Base-by-base conservation (phyloP, 2,329 filamentous ascomycete species). In the Periconia sp. region DNA sequence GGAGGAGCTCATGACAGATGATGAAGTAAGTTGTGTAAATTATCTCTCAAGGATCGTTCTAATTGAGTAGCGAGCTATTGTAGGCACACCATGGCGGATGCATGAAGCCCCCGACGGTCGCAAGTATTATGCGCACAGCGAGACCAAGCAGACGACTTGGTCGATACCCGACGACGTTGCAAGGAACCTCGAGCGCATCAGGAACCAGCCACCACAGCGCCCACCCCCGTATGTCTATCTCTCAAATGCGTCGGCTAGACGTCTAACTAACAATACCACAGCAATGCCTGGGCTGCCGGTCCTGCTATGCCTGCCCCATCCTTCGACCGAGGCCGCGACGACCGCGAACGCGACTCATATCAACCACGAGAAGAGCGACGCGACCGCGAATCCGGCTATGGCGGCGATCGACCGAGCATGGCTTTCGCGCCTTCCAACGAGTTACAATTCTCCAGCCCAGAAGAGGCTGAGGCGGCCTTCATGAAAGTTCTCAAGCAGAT, bases 381-480 rank as follows among this genome's bases (percentile, higher is more conserved):
- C 24, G 78, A 80, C 19, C 72, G 77, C 43, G 77, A 77, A 38
- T 65, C 69, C 43, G 73, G 74, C 17, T 78, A 75, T 52, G 71
- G 72, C 26, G 59, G 50, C 17, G 63, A 68, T 21, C 48, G 63
- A 11, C 52, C 55, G 52, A 50, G 58, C 12, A 50, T 63, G 32
- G 73, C 50, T 62, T 69, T 56, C 49, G 67, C 43, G 49, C 81
- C 75, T 13, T 70, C 75, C 51, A 65, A 82, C 59, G 89, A 92
- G 44, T 56, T 64, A 2, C 62, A 66, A 34, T 71, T 68, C 41
- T 47, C 64, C 5, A 65, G 83, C 1, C 78, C 84, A 31, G 91
- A 96, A 70, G 92, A 97, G 69, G 92, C 92, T 10, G 92, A 97
- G 69, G 87, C 87, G 34, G 92, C 92, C 3, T 99, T 97, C 66